Percentiles rank a stretch among this genome's conserved stretches.
Evolutionary conservation across 2,329 filamentous ascomycete species (phyloP).

Genomic region (Fusarium sp.): DNA sequence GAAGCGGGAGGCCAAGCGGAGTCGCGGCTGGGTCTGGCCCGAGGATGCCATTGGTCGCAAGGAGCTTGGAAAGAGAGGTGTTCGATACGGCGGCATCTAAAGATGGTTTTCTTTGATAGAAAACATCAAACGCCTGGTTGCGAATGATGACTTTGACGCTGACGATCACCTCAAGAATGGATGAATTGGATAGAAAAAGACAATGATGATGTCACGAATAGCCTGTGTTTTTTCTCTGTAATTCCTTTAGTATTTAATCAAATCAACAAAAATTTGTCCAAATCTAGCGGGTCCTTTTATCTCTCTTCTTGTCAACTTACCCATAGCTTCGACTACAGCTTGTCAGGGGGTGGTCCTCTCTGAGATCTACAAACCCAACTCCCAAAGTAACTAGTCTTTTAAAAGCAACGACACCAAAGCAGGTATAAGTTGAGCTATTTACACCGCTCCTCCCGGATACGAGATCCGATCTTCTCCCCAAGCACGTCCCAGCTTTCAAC

Average conservation of each 20-base stretch:
- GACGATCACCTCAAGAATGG: conserved; percentile 15
- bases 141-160: conserved; percentile 13
- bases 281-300: background rate
- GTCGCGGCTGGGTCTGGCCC: conserved; percentile 79
- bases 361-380: background rate
- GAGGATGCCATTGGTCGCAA: conserved; percentile 78
- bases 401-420: background rate
- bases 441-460: background rate
- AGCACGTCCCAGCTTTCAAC: background rate
- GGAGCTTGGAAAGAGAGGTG: conserved; percentile 75
- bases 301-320: background rate
- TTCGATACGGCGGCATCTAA: conserved; percentile 60
- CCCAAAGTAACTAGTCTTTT: background rate
- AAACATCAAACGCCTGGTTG: conserved; percentile 2
- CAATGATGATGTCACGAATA: conserved; percentile 24
- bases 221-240: conserved; percentile 3
- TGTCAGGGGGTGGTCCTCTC: background rate
- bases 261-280: conserved; percentile 5
- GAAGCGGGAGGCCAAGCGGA: conserved; percentile 80
- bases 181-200: conserved; percentile 28
- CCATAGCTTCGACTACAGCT: background rate
- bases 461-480: background rate
- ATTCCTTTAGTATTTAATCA: conserved; percentile 29
- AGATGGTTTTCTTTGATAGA: background rate
- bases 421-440: background rate